A percentile compares a stretch with the other conserved stretches of the same genome.
These are phyloP conservation scores for Cercospora sp. DNA, from an alignment of 2,329 filamentous ascomycete species.

Conservation along the genomic window DNA sequence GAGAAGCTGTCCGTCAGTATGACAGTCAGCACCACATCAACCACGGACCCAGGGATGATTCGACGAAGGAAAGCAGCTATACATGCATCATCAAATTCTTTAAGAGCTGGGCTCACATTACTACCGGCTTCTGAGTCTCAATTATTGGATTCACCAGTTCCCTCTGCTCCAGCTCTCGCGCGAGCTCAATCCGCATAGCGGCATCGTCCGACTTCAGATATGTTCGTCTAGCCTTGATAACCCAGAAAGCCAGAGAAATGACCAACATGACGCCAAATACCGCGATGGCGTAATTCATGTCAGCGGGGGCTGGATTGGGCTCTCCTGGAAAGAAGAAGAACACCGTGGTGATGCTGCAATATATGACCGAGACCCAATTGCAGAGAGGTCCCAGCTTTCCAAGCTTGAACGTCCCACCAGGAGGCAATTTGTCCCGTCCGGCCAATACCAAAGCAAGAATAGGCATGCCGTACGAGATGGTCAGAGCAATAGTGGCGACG, in stretches of 20 bases:
- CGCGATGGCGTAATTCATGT: conserved; percentile 61
- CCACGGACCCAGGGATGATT: not conserved
- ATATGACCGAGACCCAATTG: conserved; percentile 51
- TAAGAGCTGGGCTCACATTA: not conserved
- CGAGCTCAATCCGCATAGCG: conserved; percentile 28
- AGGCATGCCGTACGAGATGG: conserved; percentile 45
- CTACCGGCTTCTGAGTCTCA: not conserved
- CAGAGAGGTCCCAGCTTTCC: conserved; percentile 39
- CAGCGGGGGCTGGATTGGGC: conserved; percentile 49
- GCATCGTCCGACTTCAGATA: conserved; percentile 34
- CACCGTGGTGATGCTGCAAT: conserved; percentile 54
- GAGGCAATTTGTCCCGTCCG: conserved; percentile 55
- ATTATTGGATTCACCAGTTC: not conserved
- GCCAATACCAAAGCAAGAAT: conserved; percentile 43
- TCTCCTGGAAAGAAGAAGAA: conserved; percentile 57
- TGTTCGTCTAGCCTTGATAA: conserved; percentile 48
- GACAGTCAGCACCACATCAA: not conserved
- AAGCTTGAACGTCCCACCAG: conserved; percentile 46
- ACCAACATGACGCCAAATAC: conserved; percentile 59
- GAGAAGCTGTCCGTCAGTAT: not conserved
- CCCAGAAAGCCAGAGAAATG: conserved; percentile 53
- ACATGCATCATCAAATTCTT: not conserved
- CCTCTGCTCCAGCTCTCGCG: conserved; percentile 18
- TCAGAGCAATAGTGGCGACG: conserved; percentile 46
- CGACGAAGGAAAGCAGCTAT: not conserved